Percentiles rank a stretch among this genome's conserved stretches.
Evolutionary conservation across 2,329 filamentous ascomycete genomes (phyloP).

Genomic region (Fusarium sororula): DNA sequence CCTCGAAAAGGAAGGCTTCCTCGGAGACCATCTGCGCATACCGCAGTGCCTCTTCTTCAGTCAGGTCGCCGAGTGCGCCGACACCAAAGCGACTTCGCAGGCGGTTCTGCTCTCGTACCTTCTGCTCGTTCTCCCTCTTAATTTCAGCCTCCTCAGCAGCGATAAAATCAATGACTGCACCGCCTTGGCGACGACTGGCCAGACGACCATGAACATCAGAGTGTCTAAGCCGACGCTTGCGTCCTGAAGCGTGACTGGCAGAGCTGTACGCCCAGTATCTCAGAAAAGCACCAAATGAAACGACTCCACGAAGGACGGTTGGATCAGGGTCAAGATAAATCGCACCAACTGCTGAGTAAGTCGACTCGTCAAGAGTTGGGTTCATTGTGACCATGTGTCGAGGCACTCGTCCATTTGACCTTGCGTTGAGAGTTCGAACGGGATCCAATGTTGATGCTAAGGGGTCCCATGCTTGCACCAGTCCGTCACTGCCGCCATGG

Average conservation of each 20-base stretch:
- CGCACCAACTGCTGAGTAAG: constrained; percentile 83
- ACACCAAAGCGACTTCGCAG: constrained; percentile 86
- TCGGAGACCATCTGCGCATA: constrained; percentile 75
- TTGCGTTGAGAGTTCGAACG: constrained; percentile 85
- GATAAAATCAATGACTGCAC: constrained; percentile 82
- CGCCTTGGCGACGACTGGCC: constrained; percentile 65
- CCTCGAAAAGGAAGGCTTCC: constrained; percentile 66
- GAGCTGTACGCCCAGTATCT: constrained; percentile 96
- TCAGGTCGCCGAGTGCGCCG: constrained; percentile 71
- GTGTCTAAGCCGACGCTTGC: constrained; percentile 81
- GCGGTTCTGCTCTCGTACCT: constrained; percentile 72
- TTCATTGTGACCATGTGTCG: constrained; percentile 70
- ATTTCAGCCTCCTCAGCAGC: constrained; percentile 86
- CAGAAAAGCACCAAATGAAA: constrained; percentile 86
- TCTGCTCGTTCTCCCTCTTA: constrained; percentile 74
- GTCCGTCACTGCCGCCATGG: constrained; percentile 91
- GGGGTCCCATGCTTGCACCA: constrained; percentile 98
- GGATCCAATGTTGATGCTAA: constrained; percentile 81
- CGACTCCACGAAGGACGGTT: constrained; percentile 83
- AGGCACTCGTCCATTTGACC: constrained; percentile 82
- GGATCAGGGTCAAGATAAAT: constrained; percentile 89
- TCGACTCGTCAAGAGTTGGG: constrained; percentile 71
- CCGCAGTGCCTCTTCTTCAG: constrained; percentile 70
- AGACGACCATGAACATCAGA: constrained; percentile 65
- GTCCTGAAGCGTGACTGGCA: constrained; percentile 76